These are phyloP conservation scores for Pyrus betulifolia DNA, from an alignment of 306 rosid species.

Conservation along the genomic window DNA sequence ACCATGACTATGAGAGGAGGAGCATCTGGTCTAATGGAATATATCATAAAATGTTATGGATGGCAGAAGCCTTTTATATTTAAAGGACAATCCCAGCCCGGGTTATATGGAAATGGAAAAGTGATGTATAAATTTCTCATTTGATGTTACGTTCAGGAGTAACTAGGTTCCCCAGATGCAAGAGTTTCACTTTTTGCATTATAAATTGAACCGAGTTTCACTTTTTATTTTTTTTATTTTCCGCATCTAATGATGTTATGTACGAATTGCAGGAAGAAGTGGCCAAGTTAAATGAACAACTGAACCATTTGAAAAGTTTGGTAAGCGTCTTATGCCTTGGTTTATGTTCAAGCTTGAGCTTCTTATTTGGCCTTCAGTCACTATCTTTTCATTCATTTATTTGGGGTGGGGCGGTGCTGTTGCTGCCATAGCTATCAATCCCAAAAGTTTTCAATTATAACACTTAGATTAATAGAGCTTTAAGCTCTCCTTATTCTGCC, in stretches of 20 bases:
- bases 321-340: conserved; percentile 38
- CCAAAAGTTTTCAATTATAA: background rate
- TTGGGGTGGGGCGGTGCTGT: background rate
- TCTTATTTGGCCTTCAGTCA: conserved; percentile 1
- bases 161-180: background rate
- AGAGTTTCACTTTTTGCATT: background rate
- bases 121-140: background rate
- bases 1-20: background rate
- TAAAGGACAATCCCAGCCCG: background rate
- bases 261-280: conserved; percentile 62
- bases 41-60: background rate
- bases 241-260: conserved; percentile 11
- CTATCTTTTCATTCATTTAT: background rate
- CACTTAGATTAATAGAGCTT: background rate
- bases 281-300: conserved; percentile 37
- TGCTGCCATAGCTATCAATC: background rate
- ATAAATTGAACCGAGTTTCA: background rate
- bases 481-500: background rate
- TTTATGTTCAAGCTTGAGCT: conserved; percentile 2
- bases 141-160: background rate
- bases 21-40: background rate
- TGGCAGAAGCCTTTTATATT: background rate
- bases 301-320: conserved; percentile 41
- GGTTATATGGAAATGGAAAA: background rate
- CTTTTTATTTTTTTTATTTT: background rate